Conservation (phyloP, 2,329 filamentous ascomycete genomes). For the Lomentospora prolificans region DNA sequence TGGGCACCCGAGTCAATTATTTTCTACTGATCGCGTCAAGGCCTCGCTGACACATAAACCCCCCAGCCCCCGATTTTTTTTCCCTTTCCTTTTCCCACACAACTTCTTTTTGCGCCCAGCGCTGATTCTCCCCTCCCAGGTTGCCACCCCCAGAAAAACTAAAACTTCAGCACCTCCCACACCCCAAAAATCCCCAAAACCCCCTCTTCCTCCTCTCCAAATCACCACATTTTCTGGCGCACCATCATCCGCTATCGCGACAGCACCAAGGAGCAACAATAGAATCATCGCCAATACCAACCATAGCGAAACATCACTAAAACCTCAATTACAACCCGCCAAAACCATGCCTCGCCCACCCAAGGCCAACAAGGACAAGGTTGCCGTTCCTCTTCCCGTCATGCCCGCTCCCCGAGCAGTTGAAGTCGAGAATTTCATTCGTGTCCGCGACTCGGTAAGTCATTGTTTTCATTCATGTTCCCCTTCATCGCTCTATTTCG, state of each 20-base stretch:
- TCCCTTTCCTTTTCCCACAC: conserved; percentile 9
- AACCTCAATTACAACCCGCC: conserved; percentile 5
- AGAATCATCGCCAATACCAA: background rate
- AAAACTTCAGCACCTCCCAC: conserved; percentile 10
- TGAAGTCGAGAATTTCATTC: conserved; percentile 66
- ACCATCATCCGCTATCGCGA: conserved; percentile 8
- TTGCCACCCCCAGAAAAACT: conserved; percentile 10
- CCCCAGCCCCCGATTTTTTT: conserved; percentile 15
- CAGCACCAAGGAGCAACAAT: background rate
- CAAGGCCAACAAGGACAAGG: conserved; percentile 29
- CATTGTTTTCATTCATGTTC: conserved; percentile 9
- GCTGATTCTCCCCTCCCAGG: conserved; percentile 15
- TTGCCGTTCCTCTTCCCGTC: conserved; percentile 30
- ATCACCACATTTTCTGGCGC: background rate
- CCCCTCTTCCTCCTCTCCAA: background rate
- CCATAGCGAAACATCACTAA: conserved; percentile 6
- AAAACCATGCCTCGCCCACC: conserved; percentile 35
- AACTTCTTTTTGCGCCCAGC: conserved; percentile 12
- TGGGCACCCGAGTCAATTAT: conserved; percentile 1
- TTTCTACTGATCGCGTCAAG: conserved; percentile 9
- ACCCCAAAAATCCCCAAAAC: background rate
- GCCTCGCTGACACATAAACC: conserved; percentile 4
- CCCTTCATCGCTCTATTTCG: background rate
- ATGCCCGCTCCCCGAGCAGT: conserved; percentile 26
- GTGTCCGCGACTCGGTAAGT: conserved; percentile 75